Percentiles rank a stretch among this genome's conserved stretches.
Conservation (phyloP, 2,329 filamentous ascomycete genomes). For the Colletotrichum tabaci region DNA sequence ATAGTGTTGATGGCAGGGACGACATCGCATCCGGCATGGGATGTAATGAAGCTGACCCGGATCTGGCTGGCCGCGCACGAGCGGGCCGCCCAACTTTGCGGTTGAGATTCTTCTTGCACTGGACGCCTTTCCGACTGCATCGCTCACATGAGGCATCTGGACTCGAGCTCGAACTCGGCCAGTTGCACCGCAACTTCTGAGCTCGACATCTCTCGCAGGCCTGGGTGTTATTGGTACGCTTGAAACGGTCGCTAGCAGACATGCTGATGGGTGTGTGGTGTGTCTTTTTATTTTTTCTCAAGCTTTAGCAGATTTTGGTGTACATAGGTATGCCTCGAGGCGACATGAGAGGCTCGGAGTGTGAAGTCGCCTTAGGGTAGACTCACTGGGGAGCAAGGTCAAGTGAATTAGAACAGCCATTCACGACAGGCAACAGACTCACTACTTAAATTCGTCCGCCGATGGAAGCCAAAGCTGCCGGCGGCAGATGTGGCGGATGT, state of each 20-base stretch:
- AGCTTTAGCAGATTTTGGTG: background rate
- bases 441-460: too few species aligned
- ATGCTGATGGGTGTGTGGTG: background rate
- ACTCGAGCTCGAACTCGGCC: background rate
- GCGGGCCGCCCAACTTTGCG: background rate
- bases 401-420: too few species aligned
- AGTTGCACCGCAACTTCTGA: conserved; percentile 11
- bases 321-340: too few species aligned
- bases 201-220: conserved; percentile 9
- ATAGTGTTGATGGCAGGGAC: background rate
- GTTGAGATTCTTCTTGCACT: conserved; percentile 7
- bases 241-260: conserved; percentile 7
- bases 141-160: background rate
- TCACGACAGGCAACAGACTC: too few species aligned
- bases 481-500: too few species aligned
- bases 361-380: too few species aligned
- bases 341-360: too few species aligned
- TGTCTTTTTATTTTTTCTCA: background rate
- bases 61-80: background rate
- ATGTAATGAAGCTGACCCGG: background rate
- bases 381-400: too few species aligned
- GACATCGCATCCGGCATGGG: background rate
- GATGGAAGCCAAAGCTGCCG: too few species aligned
- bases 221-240: background rate
- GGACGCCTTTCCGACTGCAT: conserved; percentile 9